Evolutionary conservation across 1,139 yeast species (phyloP), one percentile per base, ranked within the genome.

Genomic region (Scheffersomyces quercinus): DNA sequence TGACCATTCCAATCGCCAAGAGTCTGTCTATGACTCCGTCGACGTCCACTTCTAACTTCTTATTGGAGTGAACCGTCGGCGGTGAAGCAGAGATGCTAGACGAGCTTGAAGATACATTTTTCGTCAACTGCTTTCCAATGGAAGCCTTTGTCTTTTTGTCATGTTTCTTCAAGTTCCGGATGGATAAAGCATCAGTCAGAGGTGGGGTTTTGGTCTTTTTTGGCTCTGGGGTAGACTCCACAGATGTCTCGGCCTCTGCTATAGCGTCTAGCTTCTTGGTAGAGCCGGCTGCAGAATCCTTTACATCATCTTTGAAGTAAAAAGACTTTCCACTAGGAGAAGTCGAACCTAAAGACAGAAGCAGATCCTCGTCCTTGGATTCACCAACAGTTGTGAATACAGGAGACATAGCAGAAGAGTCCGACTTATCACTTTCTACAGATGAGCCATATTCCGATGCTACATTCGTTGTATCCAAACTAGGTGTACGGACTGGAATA

Each of bases 11-110:
- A 11, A 73, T 60, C 29, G 71, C 77, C 29, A 83, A 65, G 44
- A 83, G 65, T 43, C 74, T 72, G 42, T 78, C 81, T 49, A 83
- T 82, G 29, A 83, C 72, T 1, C 73, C 60, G 59, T 83, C 87
- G 28, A 83, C 56, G 55, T 82, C 81, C 33, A 77, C 54, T 15
- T 67, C 71, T 38, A 50, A 39, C 39, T 50, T 53, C 42, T 55
- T 48, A 32, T 34, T 51, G 28, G 54, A 48, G 10, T 58, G 47
- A 26, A 57, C 44, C 28, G 62, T 45, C 3, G 73, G 69, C 6
- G 72, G 67, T 5, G 70, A 62, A 35, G 53, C 48, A 39, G 67
- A 58, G 11, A 56, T 46, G 38, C 54, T 55, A 2, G 66, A 54
- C 7, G 63, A 53, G 38, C 58, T 41, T n/a, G 56, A 44, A 11